Evolutionary conservation across 139 green algal species (phyloP).

Genomic region (Chlamydomonas sp.): DNA sequence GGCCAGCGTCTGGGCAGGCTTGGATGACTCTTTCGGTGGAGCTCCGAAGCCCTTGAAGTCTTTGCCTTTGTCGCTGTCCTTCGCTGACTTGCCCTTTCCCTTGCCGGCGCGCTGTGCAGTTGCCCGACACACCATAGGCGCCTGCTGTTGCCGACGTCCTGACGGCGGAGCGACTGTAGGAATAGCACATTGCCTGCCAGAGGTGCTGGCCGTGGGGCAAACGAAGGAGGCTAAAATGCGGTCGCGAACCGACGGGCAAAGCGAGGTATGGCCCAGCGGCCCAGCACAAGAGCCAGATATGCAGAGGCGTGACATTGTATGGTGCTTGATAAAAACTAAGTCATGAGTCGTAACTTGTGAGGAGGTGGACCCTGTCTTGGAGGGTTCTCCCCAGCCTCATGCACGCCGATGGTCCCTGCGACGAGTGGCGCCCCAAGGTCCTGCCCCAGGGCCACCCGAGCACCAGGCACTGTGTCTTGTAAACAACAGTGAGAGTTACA

Average conservation of each 20-base stretch:
- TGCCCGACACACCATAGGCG: neutral
- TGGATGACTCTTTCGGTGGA: neutral
- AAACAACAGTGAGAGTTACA: no score
- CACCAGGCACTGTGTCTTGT: no score
- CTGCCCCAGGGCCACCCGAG: no score
- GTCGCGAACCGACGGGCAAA: slow-evolving; percentile 8
- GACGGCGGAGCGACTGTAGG: neutral
- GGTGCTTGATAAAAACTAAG: neutral
- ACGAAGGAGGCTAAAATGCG: slow-evolving; percentile 15
- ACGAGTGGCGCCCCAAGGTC: no score
- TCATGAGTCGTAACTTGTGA: neutral
- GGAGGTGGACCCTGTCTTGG: neutral
- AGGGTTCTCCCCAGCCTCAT: no score
- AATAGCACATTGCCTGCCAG: neutral
- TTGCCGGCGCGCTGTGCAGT: neutral
- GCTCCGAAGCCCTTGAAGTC: slow-evolving; percentile 33
- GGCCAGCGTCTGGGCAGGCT: neutral
- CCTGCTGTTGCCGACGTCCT: neutral
- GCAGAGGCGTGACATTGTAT: neutral
- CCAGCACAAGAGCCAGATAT: neutral
- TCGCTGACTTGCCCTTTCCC: neutral
- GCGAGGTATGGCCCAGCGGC: neutral
- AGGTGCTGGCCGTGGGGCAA: neutral
- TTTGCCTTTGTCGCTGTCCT: neutral
- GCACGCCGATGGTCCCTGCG: no score